phyloP scores from a whole-genome alignment of 2,329 filamentous ascomycete species.

The Ophiostoma ips region DNA sequence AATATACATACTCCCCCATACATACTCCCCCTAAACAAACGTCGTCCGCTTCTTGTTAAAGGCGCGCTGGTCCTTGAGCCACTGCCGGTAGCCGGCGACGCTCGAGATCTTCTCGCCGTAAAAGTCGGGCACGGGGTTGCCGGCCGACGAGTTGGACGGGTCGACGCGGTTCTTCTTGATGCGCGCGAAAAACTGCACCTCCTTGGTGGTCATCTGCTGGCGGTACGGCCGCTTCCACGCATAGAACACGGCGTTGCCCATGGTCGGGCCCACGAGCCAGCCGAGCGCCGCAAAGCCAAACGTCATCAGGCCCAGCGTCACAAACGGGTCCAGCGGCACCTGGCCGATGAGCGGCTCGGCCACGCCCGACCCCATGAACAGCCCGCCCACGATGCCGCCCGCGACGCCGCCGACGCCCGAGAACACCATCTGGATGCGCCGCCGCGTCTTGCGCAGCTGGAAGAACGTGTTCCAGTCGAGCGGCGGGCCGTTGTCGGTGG shows the following conservation, averaged over 20 bases:
- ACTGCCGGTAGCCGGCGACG: conserved; percentile 79
- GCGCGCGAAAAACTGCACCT: conserved; percentile 81
- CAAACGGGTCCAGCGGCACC: conserved; percentile 74
- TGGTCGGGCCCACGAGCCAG: conserved; percentile 73
- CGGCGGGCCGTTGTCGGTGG: conserved; percentile 13
- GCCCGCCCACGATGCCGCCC: conserved; percentile 47
- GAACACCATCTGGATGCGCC: conserved; percentile 69
- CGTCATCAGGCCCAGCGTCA: conserved; percentile 70
- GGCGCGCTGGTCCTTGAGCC: conserved; percentile 93
- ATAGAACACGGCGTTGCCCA: conserved; percentile 72
- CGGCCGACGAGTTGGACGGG: conserved; percentile 72
- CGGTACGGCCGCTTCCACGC: conserved; percentile 57
- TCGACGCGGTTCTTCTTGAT: conserved; percentile 90
- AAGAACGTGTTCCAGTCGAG: conserved; percentile 91
- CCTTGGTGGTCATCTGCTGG: conserved; percentile 66
- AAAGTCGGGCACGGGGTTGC: conserved; percentile 92
- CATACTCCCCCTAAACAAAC: conserved; percentile 37
- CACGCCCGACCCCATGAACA: conserved; percentile 55
- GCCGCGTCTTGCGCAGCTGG: conserved; percentile 70
- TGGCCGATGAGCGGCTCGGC: conserved; percentile 57
- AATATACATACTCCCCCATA: neutral
- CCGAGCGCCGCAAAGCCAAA: conserved; percentile 65
- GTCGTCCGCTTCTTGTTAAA: conserved; percentile 82
- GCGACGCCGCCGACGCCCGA: conserved; percentile 52
- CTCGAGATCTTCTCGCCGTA: conserved; percentile 97